These are phyloP conservation scores for Hericium rajendrae DNA, from an alignment of 768 basidiomycete species.

Conservation along the genomic window DNA sequence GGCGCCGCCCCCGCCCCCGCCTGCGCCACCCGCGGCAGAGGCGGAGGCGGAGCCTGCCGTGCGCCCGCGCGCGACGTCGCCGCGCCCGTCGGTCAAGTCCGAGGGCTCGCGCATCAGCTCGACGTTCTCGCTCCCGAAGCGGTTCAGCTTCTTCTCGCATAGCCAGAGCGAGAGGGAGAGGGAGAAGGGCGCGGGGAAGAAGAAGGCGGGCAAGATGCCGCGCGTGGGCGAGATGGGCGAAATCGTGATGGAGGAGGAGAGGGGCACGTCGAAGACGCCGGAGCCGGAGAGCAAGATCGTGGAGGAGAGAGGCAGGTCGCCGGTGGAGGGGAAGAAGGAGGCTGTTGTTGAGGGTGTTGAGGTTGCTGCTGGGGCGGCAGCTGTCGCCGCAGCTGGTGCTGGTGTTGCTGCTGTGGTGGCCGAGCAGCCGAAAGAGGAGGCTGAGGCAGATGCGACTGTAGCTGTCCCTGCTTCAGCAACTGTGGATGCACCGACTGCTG, in stretches of 20 bases:
- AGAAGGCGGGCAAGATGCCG: slow-evolving; percentile 23
- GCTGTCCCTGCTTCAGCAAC: neutral
- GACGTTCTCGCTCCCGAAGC: slow-evolving; percentile 43
- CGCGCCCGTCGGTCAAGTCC: slow-evolving; percentile 20
- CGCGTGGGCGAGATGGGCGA: slow-evolving; percentile 67
- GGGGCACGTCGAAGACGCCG: slow-evolving; percentile 19
- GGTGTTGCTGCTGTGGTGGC: slow-evolving; percentile 9
- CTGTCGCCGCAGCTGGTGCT: slow-evolving; percentile 6
- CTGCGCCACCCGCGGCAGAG: slow-evolving; percentile 12
- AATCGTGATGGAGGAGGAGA: slow-evolving; percentile 44
- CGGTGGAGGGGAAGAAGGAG: slow-evolving; percentile 35
- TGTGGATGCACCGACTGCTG: slow-evolving; percentile 10
- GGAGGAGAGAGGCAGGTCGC: slow-evolving; percentile 14
- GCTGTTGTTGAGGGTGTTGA: neutral
- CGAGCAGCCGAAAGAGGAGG: slow-evolving; percentile 14
- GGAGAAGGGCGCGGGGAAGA: slow-evolving; percentile 20
- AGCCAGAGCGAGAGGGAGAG: slow-evolving; percentile 20
- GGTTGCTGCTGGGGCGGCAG: slow-evolving; percentile 12
- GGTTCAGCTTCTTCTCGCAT: slow-evolving; percentile 51
- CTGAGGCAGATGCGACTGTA: slow-evolving; percentile 3
- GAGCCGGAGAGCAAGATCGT: slow-evolving; percentile 22
- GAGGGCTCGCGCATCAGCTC: slow-evolving; percentile 24
- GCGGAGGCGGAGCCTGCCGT: neutral
- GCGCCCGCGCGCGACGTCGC: slow-evolving; percentile 15
- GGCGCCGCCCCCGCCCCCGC: slow-evolving; percentile 21